Percentiles rank a stretch among this genome's conserved stretches.
Evolutionary conservation across 441 rosid species (phyloP).

Genomic region (Croton laevigatus): DNA sequence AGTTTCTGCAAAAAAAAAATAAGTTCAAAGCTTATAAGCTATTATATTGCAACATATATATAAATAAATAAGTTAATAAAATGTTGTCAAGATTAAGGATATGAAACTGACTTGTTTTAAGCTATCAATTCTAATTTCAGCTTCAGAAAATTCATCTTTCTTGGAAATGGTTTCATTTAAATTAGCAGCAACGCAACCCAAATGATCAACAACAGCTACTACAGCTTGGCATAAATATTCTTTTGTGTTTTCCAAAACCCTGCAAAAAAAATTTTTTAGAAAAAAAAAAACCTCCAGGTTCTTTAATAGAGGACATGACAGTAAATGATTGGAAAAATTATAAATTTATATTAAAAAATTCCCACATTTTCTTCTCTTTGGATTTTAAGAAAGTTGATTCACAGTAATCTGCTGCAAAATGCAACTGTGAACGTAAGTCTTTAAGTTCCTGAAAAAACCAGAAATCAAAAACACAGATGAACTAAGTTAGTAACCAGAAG

Average conservation of each 20-base stretch:
- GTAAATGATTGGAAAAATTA: too few relatives aligned
- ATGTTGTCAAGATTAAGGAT: background rate
- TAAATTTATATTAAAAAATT: background rate
- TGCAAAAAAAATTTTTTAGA: conserved; percentile 21
- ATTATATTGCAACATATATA: background rate
- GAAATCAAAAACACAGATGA: background rate
- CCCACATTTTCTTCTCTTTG: conserved; percentile 40
- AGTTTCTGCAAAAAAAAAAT: conserved; percentile 39
- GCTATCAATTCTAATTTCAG: conserved; percentile 49
- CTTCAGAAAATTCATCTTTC: conserved; percentile 33
- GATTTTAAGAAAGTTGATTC: conserved; percentile 46
- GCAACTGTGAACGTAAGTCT: conserved; percentile 66
- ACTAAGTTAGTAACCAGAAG: background rate
- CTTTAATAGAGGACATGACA: background rate
- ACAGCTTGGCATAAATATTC: conserved; percentile 59
- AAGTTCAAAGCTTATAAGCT: too few relatives aligned
- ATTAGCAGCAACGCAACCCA: conserved; percentile 58
- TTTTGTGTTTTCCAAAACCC: conserved; percentile 56
- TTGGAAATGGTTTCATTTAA: conserved; percentile 37
- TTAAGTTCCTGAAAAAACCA: conserved; percentile 47
- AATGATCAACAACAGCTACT: conserved; percentile 64
- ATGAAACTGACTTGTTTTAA: conserved; percentile 50
- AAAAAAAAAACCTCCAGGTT: too few relatives aligned
- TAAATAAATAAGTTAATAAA: background rate
- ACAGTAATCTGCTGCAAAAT: conserved; percentile 62